These are phyloP conservation scores for Diaporthe humulicola DNA, from an alignment of 2,329 filamentous ascomycete species.

Conservation along the genomic window DNA sequence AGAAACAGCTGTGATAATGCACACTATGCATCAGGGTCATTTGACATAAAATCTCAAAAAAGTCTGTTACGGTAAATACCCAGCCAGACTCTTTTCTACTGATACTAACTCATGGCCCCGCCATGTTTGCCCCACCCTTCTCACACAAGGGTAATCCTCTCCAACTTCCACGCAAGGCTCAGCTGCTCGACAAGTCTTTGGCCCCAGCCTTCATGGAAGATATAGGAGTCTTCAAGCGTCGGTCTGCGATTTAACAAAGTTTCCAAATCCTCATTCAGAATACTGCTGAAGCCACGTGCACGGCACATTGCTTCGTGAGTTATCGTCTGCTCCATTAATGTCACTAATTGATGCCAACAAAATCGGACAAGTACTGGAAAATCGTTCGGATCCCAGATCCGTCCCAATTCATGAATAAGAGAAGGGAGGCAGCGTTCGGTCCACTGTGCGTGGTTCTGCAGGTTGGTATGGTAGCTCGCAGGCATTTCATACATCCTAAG, in stretches of 20 bases:
- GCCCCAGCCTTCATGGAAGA: not conserved
- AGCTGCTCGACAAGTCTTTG: not conserved
- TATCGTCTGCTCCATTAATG: not conserved
- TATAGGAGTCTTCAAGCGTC: not conserved
- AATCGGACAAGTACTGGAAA: not conserved
- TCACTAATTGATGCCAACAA: not conserved
- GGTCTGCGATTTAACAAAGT: not conserved
- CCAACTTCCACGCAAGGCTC: not conserved
- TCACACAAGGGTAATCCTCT: not conserved
- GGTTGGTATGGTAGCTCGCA: too few relatives aligned
- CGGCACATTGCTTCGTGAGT: not conserved
- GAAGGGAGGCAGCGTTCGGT: too few relatives aligned
- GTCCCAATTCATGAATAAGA: too few relatives aligned
- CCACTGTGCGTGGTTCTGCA: too few relatives aligned
- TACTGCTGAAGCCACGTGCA: not conserved
- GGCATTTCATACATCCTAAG: too few relatives aligned
- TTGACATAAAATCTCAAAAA: too few relatives aligned
- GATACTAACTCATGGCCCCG: too few relatives aligned
- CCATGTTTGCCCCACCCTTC: too few relatives aligned
- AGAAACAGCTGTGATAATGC: too few relatives aligned
- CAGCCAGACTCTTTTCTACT: too few relatives aligned
- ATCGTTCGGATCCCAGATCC: not conserved
- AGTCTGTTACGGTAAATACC: too few relatives aligned
- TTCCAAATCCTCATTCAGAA: not conserved
- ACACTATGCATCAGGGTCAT: too few relatives aligned